Percentiles rank a stretch among this genome's conserved stretches.
Evolutionary conservation across 2,329 filamentous ascomycete species (phyloP).

Genomic region (Diaporthe citrichinensis): DNA sequence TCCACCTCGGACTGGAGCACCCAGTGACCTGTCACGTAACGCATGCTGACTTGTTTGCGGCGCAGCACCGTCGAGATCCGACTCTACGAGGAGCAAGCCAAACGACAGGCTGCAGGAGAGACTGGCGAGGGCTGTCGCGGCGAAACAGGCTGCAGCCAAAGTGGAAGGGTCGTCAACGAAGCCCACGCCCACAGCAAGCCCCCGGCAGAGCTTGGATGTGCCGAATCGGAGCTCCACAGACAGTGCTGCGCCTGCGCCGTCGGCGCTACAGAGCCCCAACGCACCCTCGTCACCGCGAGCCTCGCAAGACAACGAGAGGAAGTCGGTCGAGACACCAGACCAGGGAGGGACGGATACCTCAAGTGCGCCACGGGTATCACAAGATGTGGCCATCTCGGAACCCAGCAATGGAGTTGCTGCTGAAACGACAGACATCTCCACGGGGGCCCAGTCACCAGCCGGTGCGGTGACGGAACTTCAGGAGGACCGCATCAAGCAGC

Average conservation of each 20-base stretch:
- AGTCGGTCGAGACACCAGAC: constrained; percentile 34
- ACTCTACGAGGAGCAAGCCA: constrained; percentile 67
- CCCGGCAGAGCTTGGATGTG: constrained; percentile 58
- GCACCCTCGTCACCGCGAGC: constrained; percentile 43
- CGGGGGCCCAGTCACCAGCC: constrained; percentile 3
- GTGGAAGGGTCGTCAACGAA: constrained; percentile 61
- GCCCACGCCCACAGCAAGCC: constrained; percentile 56
- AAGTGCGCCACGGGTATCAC: constrained; percentile 21
- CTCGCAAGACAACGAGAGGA: constrained; percentile 46
- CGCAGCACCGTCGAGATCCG: constrained; percentile 71
- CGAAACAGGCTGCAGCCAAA: constrained; percentile 67
- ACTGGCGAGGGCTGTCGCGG: constrained; percentile 87
- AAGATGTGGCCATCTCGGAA: constrained; percentile 28
- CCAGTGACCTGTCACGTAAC: neutral
- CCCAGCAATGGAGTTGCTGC: constrained; percentile 9
- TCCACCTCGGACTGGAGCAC: neutral
- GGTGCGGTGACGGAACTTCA: constrained; percentile 53
- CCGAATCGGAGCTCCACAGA: constrained; percentile 51
- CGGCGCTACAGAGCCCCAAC: constrained; percentile 28
- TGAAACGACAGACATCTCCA: constrained; percentile 15
- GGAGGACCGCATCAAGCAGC: constrained; percentile 54
- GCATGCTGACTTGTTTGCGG: constrained; percentile 35
- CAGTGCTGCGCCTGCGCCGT: constrained; percentile 40
- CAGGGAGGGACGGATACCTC: neutral
- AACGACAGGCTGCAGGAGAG: constrained; percentile 92